Evolutionary conservation across 2,329 filamentous ascomycete genomes (phyloP).

Genomic region (Aspergillus unguis): DNA sequence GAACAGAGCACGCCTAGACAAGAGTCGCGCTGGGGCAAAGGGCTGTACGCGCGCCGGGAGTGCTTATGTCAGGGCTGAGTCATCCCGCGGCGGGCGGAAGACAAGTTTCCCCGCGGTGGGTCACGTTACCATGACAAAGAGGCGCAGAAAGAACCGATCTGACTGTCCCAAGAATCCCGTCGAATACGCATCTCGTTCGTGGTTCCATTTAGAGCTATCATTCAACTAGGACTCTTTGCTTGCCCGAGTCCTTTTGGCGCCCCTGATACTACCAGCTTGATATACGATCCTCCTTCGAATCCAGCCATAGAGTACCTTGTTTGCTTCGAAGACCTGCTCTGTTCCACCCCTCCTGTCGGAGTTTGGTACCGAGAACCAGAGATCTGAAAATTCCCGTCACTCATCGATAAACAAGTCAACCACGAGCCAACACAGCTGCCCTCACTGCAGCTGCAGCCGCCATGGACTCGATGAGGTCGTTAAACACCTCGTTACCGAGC

Average conservation of each 20-base stretch:
- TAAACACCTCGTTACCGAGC: slow-evolving; percentile 60
- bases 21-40: slow-evolving; percentile 27
- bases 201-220: not conserved
- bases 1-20: slow-evolving; percentile 17
- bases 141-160: slow-evolving; percentile 20
- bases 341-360: slow-evolving; percentile 17
- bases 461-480: slow-evolving; percentile 64
- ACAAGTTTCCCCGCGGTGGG: slow-evolving; percentile 33
- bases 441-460: slow-evolving; percentile 13
- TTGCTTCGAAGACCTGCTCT: not conserved
- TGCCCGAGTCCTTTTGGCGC: too few relatives aligned
- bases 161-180: not conserved
- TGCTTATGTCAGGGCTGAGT: slow-evolving; percentile 24
- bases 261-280: too few relatives aligned
- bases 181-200: not conserved
- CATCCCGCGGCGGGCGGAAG: slow-evolving; percentile 19
- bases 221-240: not conserved
- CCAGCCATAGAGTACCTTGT: too few relatives aligned
- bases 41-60: slow-evolving; percentile 2
- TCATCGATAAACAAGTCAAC: not conserved
- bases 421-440: slow-evolving; percentile 10
- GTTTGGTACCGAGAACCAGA: slow-evolving; percentile 5
- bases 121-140: slow-evolving; percentile 39
- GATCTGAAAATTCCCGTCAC: not conserved
- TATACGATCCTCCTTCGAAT: too few relatives aligned